phyloP scores from a whole-genome alignment of 2,329 filamentous ascomycete species.

The Fusarium camptoceras region DNA sequence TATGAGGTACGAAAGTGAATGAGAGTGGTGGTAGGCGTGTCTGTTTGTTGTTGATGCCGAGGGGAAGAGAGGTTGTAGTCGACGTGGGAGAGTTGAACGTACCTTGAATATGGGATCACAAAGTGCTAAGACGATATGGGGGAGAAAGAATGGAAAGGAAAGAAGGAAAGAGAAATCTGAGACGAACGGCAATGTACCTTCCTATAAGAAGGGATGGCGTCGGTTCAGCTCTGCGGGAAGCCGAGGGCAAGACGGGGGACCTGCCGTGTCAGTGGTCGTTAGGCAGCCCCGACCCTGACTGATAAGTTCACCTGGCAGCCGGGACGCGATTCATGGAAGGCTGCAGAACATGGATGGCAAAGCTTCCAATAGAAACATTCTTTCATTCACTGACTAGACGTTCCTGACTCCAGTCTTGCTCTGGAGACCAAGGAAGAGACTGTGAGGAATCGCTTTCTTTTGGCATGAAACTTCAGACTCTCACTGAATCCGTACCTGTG shows the following conservation, averaged over 20 bases:
- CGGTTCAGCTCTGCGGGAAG: constrained; percentile 32
- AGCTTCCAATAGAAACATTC: background rate
- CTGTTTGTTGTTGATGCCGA: background rate
- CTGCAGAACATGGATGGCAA: constrained; percentile 23
- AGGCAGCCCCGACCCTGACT: constrained; percentile 17
- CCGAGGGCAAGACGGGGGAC: constrained; percentile 26
- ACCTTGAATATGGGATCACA: constrained; percentile 33
- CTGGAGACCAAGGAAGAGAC: background rate
- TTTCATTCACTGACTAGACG: background rate
- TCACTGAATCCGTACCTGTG: background rate
- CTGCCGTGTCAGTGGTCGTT: constrained; percentile 29
- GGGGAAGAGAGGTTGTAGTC: background rate
- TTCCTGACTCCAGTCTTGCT: background rate
- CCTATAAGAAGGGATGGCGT: constrained; percentile 34
- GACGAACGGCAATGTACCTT: constrained; percentile 13
- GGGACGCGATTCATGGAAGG: constrained; percentile 38
- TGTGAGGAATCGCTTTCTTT: background rate
- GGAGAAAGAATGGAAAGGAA: constrained; percentile 15
- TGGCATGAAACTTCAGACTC: background rate
- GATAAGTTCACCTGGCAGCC: constrained; percentile 17
- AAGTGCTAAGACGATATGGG: constrained; percentile 20
- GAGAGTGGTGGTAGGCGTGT: background rate
- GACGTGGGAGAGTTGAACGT: constrained; percentile 15
- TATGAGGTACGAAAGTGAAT: background rate
- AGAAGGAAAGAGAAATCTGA: background rate